These are phyloP conservation scores for Verticillium nubilum DNA, from an alignment of 2,329 filamentous ascomycete species.

Conservation along the genomic window DNA sequence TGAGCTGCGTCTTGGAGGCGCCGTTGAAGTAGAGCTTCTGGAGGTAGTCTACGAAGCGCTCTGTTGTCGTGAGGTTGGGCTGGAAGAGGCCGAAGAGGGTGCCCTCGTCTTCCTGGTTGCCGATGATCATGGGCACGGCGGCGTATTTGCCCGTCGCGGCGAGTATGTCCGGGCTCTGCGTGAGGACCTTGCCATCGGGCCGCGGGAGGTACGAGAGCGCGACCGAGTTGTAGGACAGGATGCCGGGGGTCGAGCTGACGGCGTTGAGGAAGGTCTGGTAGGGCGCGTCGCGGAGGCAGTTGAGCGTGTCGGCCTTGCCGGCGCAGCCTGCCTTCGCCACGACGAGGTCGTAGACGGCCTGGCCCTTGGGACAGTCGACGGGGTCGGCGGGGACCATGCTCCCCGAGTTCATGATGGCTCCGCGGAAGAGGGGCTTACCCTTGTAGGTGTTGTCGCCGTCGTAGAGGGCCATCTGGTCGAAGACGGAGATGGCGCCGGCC, in stretches of 20 bases:
- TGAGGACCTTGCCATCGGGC: constrained; percentile 60
- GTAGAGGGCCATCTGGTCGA: constrained; percentile 71
- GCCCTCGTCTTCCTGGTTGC: constrained; percentile 76
- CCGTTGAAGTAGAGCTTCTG: constrained; percentile 51
- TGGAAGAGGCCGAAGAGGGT: constrained; percentile 70
- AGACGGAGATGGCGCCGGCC: constrained; percentile 66
- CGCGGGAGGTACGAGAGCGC: constrained; percentile 70
- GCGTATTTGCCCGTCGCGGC: constrained; percentile 41
- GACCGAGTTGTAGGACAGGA: constrained; percentile 63
- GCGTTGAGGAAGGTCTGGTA: constrained; percentile 60
- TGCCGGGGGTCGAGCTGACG: constrained; percentile 62
- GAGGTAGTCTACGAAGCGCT: constrained; percentile 58
- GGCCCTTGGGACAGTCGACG: constrained; percentile 61
- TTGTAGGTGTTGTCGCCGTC: constrained; percentile 70
- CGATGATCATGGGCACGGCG: constrained; percentile 50
- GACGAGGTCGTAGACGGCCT: constrained; percentile 59
- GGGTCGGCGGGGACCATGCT: constrained; percentile 55
- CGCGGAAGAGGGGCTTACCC: constrained; percentile 68
- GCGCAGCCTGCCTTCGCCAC: constrained; percentile 58
- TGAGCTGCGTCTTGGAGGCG: constrained; percentile 45
- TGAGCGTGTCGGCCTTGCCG: constrained; percentile 48
- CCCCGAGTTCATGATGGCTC: constrained; percentile 73
- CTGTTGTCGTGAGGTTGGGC: constrained; percentile 57
- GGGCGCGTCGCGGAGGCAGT: constrained; percentile 57
- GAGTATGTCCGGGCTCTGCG: constrained; percentile 57